Base-by-base conservation (phyloP, 2,329 filamentous ascomycete genomes). In the Drechslerella coelobrocha region DNA sequence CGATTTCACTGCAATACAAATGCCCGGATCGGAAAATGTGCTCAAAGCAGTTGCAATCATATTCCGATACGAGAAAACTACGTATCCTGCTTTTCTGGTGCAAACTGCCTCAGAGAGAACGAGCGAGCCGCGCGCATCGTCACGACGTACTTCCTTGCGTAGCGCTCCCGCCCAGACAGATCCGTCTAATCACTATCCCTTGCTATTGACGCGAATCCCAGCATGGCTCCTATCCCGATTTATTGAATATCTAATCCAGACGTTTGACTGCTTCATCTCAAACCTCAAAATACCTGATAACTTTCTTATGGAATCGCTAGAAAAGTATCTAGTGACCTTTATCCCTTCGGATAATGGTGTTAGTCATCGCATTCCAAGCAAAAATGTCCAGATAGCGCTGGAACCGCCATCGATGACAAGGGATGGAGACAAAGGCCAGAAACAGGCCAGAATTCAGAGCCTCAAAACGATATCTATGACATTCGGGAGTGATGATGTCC, bases 371-470 rank as follows among this genome's bases (percentile, higher is more conserved):
- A 51, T 57, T 19, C 57, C 57, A 8, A 39, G 34, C n/a, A 69
- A 61, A n/a, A 69, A 62, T 23, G 23, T 69, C 2, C 65, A 69
- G 23, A 52, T 69, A 52, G 62, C 51, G 57, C n/a, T 69, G 8
- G 65, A 69, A 23, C 65, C 65, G 23, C 65, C 51, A 8, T 8
- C 23, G 9, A n/a, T 61, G 14, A 10, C 56, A 23, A 55, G 53
- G 41, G 26, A n/a, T 43, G 27, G 23, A 19, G 57, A 53, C 1
- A 27, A 57, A 2, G 39, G 26, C 6, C 26, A 52, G n/a, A 69
- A 69, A 17, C 52, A 56, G 24, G 57, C 26, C 5, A 69, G 62
- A 24, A 23, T 69, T 2, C 65, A 69, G 27, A 69, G 57, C 0
- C 29, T 69, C 12, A 61, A 62, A 45, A 53, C 65, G 12, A 62